These are phyloP conservation scores for Rutstroemia sydowiana DNA, from an alignment of 2,329 filamentous ascomycete species.

Conservation along the genomic window DNA sequence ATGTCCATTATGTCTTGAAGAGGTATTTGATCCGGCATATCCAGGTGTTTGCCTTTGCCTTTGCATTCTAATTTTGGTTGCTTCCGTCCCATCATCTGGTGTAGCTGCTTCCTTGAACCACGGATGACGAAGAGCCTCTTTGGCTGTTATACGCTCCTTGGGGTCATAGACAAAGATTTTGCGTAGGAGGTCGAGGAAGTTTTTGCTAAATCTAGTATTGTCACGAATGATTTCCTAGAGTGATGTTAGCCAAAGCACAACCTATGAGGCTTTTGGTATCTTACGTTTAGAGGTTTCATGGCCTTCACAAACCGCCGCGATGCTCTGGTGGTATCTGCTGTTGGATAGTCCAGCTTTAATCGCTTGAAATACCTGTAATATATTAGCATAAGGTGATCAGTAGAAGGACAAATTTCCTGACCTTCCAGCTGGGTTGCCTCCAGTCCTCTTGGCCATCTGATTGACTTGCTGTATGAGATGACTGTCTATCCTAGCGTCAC, in stretches of 20 bases:
- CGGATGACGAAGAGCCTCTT: slow-evolving; percentile 57
- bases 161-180: slow-evolving; percentile 66
- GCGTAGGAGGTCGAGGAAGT: slow-evolving; percentile 56
- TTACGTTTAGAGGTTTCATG: slow-evolving; percentile 61
- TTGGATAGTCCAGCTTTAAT: slow-evolving; percentile 57
- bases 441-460: slow-evolving; percentile 48
- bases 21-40: slow-evolving; percentile 12
- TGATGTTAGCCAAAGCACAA: slow-evolving; percentile 17
- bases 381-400: slow-evolving; percentile 27
- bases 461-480: slow-evolving; percentile 51
- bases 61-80: slow-evolving; percentile 49
- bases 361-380: slow-evolving; percentile 58
- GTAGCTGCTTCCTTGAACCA: slow-evolving; percentile 60
- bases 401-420: slow-evolving; percentile 32
- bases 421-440: slow-evolving; percentile 57
- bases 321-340: slow-evolving; percentile 54
- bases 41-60: slow-evolving; percentile 16
- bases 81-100: slow-evolving; percentile 61
- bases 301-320: slow-evolving; percentile 61
- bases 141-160: slow-evolving; percentile 56
- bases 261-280: slow-evolving; percentile 22
- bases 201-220: slow-evolving; percentile 50
- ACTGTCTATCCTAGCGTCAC: slow-evolving; percentile 50
- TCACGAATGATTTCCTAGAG: slow-evolving; percentile 56
- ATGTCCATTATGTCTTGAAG: slow-evolving; percentile 22